Conservation (phyloP, 2,329 filamentous ascomycete genomes). For the Gaeumannomyces sp. region DNA sequence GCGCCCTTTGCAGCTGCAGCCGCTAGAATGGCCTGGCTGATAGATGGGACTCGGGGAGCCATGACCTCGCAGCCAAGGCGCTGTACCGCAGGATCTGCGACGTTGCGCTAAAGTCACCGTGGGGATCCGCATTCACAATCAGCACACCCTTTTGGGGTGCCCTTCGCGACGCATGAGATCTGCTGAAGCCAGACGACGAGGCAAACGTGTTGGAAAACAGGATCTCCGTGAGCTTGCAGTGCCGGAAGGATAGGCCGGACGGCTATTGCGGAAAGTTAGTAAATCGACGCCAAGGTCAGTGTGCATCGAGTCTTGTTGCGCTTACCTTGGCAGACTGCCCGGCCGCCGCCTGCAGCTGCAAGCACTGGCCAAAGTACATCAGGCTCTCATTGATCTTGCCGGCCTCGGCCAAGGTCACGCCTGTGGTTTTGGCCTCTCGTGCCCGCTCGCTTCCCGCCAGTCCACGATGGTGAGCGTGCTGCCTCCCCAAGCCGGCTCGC, state of each 20-base stretch:
- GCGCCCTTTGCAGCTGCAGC: constrained; percentile 20
- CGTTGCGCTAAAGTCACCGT: constrained; percentile 93
- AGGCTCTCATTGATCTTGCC: constrained; percentile 98
- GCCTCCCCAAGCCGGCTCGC: constrained; percentile 60
- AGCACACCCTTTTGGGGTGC: constrained; percentile 85
- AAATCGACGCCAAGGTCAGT: constrained; percentile 9
- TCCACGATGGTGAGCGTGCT: constrained; percentile 85
- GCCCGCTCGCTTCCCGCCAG: constrained; percentile 90
- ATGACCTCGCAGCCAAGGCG: constrained; percentile 90
- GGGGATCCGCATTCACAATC: constrained; percentile 90
- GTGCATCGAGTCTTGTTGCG: background rate
- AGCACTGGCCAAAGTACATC: constrained; percentile 95
- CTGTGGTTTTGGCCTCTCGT: constrained; percentile 87
- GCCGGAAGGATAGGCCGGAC: constrained; percentile 58
- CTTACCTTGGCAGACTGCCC: constrained; percentile 66
- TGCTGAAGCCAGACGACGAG: constrained; percentile 39
- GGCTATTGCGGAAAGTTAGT: constrained; percentile 3
- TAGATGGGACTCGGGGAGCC: constrained; percentile 79
- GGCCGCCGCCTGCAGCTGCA: constrained; percentile 87
- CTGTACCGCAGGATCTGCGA: constrained; percentile 94
- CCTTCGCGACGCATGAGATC: constrained; percentile 42
- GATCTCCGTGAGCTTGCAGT: constrained; percentile 80
- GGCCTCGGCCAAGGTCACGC: constrained; percentile 85
- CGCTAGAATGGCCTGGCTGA: constrained; percentile 62
- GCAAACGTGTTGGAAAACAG: constrained; percentile 86